Conservation (phyloP, 352 stramenopile species). For the Elongisporangium undulatum region DNA sequence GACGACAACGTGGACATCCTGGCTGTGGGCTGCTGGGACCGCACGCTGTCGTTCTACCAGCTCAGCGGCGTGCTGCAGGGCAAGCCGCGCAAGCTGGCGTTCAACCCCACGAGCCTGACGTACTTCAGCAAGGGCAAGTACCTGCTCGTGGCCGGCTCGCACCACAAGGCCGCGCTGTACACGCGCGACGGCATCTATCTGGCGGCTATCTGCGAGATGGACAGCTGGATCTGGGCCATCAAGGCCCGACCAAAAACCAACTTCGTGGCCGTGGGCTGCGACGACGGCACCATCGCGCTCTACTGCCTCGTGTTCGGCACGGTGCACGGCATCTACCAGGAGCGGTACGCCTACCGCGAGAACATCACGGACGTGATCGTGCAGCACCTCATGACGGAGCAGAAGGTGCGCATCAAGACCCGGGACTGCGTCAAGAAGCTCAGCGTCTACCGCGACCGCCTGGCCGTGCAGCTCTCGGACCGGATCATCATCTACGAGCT, state of each 20-base stretch:
- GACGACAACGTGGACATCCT: slow-evolving; percentile 86
- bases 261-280: slow-evolving; percentile 80
- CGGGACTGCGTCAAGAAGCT: slow-evolving; percentile 95
- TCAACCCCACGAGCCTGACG: slow-evolving; percentile 88
- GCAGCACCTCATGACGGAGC: slow-evolving; percentile 93
- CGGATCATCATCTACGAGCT: slow-evolving; percentile 95
- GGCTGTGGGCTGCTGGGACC: slow-evolving; percentile 93
- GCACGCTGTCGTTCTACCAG: slow-evolving; percentile 91
- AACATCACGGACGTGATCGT: slow-evolving; percentile 95
- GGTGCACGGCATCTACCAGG: slow-evolving; percentile 91
- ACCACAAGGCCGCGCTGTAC: slow-evolving; percentile 87
- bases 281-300: slow-evolving; percentile 83
- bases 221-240: slow-evolving; percentile 92
- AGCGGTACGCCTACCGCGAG: slow-evolving; percentile 93
- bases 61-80: slow-evolving; percentile 77
- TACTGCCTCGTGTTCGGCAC: slow-evolving; percentile 90
- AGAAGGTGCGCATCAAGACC: slow-evolving; percentile 94
- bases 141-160: slow-evolving; percentile 84
- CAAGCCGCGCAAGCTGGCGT: slow-evolving; percentile 88
- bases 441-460: slow-evolving; percentile 88
- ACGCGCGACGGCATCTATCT: slow-evolving; percentile 79
- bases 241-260: slow-evolving; percentile 82
- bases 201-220: slow-evolving; percentile 68
- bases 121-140: slow-evolving; percentile 93
- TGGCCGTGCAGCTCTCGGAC: slow-evolving; percentile 93